Evolutionary conservation across 2,329 filamentous ascomycete genomes (phyloP), one percentile per base, ranked within the genome.

Genomic region (Zasmidium angulare): DNA sequence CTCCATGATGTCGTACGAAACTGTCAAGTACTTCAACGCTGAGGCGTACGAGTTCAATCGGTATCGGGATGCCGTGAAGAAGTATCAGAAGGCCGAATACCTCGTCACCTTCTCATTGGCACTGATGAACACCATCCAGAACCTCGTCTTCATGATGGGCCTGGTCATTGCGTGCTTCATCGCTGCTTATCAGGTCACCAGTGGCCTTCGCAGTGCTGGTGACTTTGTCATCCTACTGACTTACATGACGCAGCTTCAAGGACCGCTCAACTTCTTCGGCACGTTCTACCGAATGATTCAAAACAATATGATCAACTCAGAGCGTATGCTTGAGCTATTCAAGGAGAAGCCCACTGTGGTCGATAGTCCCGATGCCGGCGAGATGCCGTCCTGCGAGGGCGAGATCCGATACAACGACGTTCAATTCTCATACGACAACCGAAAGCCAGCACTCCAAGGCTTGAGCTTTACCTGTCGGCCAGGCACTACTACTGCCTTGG

Each of bases 1-100:
- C 75, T 98, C 95, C 0, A 95, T 99, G 80, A 92, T 95, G 63
- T 96, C 92, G n/a, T 99, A 98, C 74, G 95, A 99, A 78, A 87
- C 85, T 1, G 85, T 87, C 48, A 86, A 87, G 64, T 85, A 87
- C 69, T 87, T 86, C 74, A 86, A 85, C 63, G 84, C 85, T 19
- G 82, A 86, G 61, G 74, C 75, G 1, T 81, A 83, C 61, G 85
- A 87, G 67, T 85, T 84, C 46, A 77, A 81, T 53, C 77, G 83
- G 6, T 87, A 86, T 68, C 79, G 78, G 26, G 75, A 80, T 21
- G 82, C 84, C 12, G 84, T 87, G 0, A 72, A 76, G 53, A 79
- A 79, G 63, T 87, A 82, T 66, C 85, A 87, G 62, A 76, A 75
- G 10, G 83, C 83, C 10, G 83, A 86, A 70, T 83, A 83, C 56